Evolutionary conservation across 495 filamentous ascomycete species (phyloP).

Genomic region (Apodospora peruviana): DNA sequence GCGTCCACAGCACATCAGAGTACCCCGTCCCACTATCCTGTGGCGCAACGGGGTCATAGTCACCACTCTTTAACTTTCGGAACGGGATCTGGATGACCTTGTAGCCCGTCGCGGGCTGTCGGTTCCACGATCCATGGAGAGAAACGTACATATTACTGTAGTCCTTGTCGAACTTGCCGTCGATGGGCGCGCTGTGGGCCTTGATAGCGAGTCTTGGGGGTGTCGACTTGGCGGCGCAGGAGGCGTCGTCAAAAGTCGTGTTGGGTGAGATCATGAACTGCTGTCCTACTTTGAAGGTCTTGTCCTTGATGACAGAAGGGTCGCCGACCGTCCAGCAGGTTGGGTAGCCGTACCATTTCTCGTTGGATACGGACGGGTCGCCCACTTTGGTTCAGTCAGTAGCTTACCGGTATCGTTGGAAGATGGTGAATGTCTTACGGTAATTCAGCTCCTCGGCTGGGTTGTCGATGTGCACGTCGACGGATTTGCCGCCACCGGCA

Average conservation of each 20-base stretch:
- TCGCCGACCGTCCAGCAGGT: constrained; percentile 60
- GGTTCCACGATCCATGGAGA: constrained; percentile 56
- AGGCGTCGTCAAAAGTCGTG: constrained; percentile 39
- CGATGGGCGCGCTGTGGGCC: constrained; percentile 53
- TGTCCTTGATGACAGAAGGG: constrained; percentile 39
- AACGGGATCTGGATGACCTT: constrained; percentile 44
- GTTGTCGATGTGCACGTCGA: constrained; percentile 60
- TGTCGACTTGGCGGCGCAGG: constrained; percentile 35
- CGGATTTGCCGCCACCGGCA: constrained; percentile 34
- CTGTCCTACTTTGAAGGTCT: constrained; percentile 39
- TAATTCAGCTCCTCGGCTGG: constrained; percentile 69
- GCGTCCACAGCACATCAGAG: constrained; percentile 26
- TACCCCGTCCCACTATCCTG: constrained; percentile 27
- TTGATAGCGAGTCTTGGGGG: constrained; percentile 48
- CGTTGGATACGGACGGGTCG: constrained; percentile 38
- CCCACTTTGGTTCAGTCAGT: constrained; percentile 41
- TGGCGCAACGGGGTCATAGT: constrained; percentile 28
- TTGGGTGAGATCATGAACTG: constrained; percentile 48
- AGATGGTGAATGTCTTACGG: constrained; percentile 46
- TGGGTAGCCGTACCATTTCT: constrained; percentile 58
- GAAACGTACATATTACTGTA: constrained; percentile 47
- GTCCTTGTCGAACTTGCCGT: constrained; percentile 38
- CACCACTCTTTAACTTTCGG: constrained; percentile 28
- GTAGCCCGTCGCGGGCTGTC: constrained; percentile 47
- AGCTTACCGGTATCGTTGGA: constrained; percentile 6